Conservation (phyloP, 2,329 filamentous ascomycete genomes). For the Hypoxylon sp. region DNA sequence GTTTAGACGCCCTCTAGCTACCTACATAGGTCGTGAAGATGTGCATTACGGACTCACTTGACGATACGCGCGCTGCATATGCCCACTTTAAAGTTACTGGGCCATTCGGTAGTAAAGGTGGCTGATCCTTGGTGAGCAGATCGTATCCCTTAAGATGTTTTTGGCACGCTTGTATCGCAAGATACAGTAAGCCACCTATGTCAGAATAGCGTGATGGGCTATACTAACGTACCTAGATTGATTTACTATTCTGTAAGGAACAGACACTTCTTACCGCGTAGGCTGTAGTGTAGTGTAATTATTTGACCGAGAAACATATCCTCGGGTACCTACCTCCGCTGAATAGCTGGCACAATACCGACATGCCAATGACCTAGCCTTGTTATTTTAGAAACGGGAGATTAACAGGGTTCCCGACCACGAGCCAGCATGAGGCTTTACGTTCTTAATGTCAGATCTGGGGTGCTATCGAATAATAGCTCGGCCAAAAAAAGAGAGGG, state of each 20-base stretch:
- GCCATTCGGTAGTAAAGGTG: slow-evolving; percentile 32
- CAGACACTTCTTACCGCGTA: slow-evolving; percentile 4
- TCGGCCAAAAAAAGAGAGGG: slow-evolving; percentile 41
- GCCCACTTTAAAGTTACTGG: slow-evolving; percentile 12
- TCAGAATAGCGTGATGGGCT: slow-evolving; percentile 23
- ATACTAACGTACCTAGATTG: slow-evolving; percentile 14
- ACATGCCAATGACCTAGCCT: slow-evolving; percentile 9
- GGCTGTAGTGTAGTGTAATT: too few relatives aligned
- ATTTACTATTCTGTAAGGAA: slow-evolving; percentile 21
- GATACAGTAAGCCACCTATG: slow-evolving; percentile 36
- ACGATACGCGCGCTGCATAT: slow-evolving; percentile 28
- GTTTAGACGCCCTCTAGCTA: slow-evolving; percentile 2
- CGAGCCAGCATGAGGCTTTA: slow-evolving; percentile 34
- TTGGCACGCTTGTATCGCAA: slow-evolving; percentile 30
- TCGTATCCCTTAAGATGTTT: slow-evolving; percentile 16
- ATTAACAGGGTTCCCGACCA: slow-evolving; percentile 17
- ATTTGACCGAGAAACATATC: slow-evolving; percentile 32
- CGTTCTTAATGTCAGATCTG: slow-evolving; percentile 42
- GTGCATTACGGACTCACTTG: slow-evolving; percentile 12
- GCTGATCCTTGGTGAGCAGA: slow-evolving; percentile 27
- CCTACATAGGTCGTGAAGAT: too few relatives aligned
- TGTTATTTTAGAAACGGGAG: slow-evolving; percentile 14
- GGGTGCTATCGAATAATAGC: slow-evolving; percentile 40
- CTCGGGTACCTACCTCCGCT: slow-evolving; percentile 5
- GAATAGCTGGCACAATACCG: background rate